Conservation (phyloP, 345 rosid species). For the Gossypium anomalum region DNA sequence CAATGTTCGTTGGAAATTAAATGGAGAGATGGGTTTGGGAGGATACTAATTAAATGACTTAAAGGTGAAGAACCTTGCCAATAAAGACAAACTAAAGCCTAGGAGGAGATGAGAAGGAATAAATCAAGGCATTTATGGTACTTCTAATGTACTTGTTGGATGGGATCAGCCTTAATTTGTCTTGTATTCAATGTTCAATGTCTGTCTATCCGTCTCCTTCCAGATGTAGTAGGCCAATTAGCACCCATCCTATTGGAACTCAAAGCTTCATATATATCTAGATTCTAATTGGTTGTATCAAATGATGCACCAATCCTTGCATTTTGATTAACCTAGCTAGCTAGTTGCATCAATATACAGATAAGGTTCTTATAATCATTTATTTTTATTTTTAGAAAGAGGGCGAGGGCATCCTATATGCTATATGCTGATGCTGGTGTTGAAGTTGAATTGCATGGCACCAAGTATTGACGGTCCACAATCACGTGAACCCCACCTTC, state of each 20-base stretch:
- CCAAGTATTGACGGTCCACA: slow-evolving; percentile 35
- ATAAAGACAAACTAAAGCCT: slow-evolving; percentile 31
- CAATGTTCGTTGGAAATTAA: neutral
- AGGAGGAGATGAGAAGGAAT: slow-evolving; percentile 15
- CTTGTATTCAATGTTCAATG: slow-evolving; percentile 2
- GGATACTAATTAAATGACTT: neutral
- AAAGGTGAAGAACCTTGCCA: slow-evolving; percentile 32
- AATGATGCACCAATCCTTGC: neutral
- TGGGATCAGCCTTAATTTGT: slow-evolving; percentile 16
- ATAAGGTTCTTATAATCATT: neutral
- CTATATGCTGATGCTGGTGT: slow-evolving; percentile 14
- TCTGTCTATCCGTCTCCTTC: slow-evolving; percentile 16
- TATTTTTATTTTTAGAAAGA: neutral
- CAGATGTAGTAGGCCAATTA: slow-evolving; percentile 6
- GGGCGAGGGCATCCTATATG: slow-evolving; percentile 22
- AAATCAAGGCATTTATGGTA: slow-evolving; percentile 21
- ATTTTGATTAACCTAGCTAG: neutral
- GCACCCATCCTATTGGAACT: slow-evolving; percentile 23
- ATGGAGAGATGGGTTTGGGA: neutral
- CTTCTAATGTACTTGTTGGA: slow-evolving; percentile 21
- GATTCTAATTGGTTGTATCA: slow-evolving; percentile 10
- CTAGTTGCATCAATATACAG: neutral
- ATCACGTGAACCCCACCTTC: slow-evolving; percentile 64
- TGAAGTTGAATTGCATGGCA: slow-evolving; percentile 56
- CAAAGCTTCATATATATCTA: slow-evolving; percentile 9